A percentile compares a stretch with the other conserved stretches of the same genome.
phyloP scores from a whole-genome alignment of 1,139 yeast genomes.

The Saccharomyces hybrid region DNA sequence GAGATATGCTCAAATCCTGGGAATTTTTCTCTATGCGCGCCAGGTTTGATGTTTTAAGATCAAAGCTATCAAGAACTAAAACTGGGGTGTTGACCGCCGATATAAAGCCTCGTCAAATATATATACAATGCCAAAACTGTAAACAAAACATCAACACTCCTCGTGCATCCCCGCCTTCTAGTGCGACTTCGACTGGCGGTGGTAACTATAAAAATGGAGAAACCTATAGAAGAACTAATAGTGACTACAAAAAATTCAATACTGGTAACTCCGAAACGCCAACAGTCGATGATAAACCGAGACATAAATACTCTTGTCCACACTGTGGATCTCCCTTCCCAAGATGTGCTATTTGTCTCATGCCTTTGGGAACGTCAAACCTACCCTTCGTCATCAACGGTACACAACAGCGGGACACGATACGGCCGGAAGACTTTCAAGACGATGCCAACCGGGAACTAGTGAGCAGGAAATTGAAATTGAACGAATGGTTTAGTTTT shows the following conservation, averaged over 20 bases:
- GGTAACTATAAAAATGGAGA: neutral
- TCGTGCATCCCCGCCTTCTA: neutral
- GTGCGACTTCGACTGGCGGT: neutral
- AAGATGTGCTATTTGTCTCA: constrained; percentile 79
- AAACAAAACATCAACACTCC: constrained; percentile 55
- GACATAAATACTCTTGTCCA: constrained; percentile 50
- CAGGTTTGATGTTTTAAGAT: constrained; percentile 72
- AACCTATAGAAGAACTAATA: neutral
- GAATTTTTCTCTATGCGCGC: constrained; percentile 71
- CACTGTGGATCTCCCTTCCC: constrained; percentile 89
- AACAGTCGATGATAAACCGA: constrained; percentile 11
- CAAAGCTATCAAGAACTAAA: constrained; percentile 51
- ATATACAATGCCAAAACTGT: constrained; percentile 73
- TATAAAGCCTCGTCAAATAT: constrained; percentile 66
- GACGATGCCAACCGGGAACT: constrained; percentile 16
- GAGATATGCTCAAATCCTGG: constrained; percentile 80
- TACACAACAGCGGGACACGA: constrained; percentile 7
- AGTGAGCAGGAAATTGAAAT: constrained; percentile 14
- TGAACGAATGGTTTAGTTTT: constrained; percentile 71
- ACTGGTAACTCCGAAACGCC: neutral
- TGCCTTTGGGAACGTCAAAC: constrained; percentile 68
- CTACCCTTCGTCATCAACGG: constrained; percentile 32
- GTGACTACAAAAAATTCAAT: constrained; percentile 1
- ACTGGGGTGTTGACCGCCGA: constrained; percentile 43
- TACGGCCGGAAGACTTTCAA: constrained; percentile 38